Evolutionary conservation across 192 early-diverging fungal genomes (phyloP), one percentile per base, ranked within the genome.

Genomic region (Linnemannia hyalina): DNA sequence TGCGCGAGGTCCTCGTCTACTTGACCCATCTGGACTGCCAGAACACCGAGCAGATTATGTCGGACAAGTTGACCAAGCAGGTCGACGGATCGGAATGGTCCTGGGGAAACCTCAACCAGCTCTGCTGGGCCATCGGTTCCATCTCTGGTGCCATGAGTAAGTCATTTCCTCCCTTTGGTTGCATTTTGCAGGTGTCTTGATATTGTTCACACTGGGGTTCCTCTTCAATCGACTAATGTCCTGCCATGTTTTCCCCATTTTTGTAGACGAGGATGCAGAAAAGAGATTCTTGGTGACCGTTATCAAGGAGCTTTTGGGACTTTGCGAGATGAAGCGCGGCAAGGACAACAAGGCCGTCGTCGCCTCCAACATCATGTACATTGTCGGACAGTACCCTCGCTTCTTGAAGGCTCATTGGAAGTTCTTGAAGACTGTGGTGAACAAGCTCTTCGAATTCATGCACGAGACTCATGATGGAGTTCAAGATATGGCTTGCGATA

Each of bases 381-480:
- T 98, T 81, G 99, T 99, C n/a, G 99, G 99, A 23, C 99, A 99
- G 91, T 99, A 99, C 87, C 99, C 99, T 70, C 95, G 99, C n/a
- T 99, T 99, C 93, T 92, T 99, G 80, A 99, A 99, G 86, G 97
- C 97, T 5, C 99, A 99, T 85, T 99, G 99, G 99, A 98, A 98
- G 91, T 99, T 99, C 92, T 93, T 99, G 88, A 99, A 99, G 94
- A 99, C 99, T 1, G 99, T 99, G 16, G 98, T 99, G 78, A 99
- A 99, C 95, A 99, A 99, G 88, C 91, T 99, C 36, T 99, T 99
- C 83, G 99, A 99, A 90, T 99, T 99, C 87, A 99, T 99, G 99
- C 99, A 99, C 88, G 99, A 99, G 90, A 92, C 95, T 11, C 99
- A 99, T 81, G 76, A 86, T 65, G 99, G 99, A 90, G 99, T 99